These are phyloP conservation scores for Dipteronia dyeriana DNA, from an alignment of 345 rosid genomes.

Conservation along the genomic window DNA sequence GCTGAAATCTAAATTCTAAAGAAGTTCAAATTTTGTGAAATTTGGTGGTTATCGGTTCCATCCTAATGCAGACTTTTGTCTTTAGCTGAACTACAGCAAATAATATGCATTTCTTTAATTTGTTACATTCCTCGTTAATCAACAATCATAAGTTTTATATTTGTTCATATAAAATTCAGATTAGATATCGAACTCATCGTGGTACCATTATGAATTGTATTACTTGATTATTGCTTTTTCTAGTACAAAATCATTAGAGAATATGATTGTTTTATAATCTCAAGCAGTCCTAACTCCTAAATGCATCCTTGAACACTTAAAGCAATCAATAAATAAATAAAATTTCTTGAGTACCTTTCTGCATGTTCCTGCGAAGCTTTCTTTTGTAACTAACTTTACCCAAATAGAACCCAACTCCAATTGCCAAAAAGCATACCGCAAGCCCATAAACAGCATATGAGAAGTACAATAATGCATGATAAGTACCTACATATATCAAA, in stretches of 20 bases:
- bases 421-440: constrained; percentile 19
- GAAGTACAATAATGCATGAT: neutral
- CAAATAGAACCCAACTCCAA: constrained; percentile 28
- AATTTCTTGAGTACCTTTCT: constrained; percentile 11
- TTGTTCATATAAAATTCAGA: too few species aligned
- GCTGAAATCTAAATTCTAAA: too few species aligned
- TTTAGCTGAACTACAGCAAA: too few species aligned
- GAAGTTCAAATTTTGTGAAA: too few species aligned
- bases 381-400: constrained; percentile 28
- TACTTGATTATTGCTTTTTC: too few species aligned
- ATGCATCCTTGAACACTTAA: too few species aligned
- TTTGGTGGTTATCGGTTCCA: too few species aligned
- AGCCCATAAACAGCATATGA: constrained; percentile 7
- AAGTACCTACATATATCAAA: constrained; percentile 24
- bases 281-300: neutral
- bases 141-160: neutral
- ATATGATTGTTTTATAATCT: too few species aligned
- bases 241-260: neutral
- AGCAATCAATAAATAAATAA: too few species aligned
- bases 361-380: neutral
- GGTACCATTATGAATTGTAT: too few species aligned
- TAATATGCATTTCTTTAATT: neutral
- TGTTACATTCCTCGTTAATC: neutral
- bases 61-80: too few species aligned
- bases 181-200: neutral